A percentile compares a stretch with the other conserved stretches of the same genome.
phyloP scores from a whole-genome alignment of 768 basidiomycete species.

The Leucogyrophana mollusca region DNA sequence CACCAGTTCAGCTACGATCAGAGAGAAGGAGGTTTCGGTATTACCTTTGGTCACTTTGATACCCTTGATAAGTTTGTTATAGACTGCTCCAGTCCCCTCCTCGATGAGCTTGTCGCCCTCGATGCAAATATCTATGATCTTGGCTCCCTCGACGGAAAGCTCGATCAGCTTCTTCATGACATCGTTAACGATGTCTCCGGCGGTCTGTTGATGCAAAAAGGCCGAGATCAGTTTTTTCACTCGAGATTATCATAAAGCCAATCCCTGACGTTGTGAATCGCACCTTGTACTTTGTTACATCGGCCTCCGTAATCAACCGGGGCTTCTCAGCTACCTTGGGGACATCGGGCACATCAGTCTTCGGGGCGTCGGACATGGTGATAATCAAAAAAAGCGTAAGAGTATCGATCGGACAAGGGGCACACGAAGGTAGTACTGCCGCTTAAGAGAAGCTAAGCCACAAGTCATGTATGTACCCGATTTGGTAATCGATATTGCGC shows the following conservation, averaged over 20 bases:
- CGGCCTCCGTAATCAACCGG: constrained; percentile 60
- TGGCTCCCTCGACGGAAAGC: constrained; percentile 76
- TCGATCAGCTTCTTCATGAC: constrained; percentile 85
- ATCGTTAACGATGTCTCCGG: constrained; percentile 85
- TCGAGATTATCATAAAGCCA: constrained; percentile 1
- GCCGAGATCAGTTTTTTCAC: constrained; percentile 15
- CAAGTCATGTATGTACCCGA: constrained; percentile 16
- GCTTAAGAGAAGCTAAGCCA: too few species aligned
- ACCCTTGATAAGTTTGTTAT: constrained; percentile 89
- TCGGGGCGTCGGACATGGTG: constrained; percentile 64
- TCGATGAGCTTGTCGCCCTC: constrained; percentile 95
- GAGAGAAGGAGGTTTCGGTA: constrained; percentile 17
- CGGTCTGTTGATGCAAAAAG: constrained; percentile 49
- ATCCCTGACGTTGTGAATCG: constrained; percentile 12
- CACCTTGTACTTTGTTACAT: constrained; percentile 89
- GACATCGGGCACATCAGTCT: constrained; percentile 32
- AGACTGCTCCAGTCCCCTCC: constrained; percentile 78
- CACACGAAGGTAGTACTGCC: constrained; percentile 2
- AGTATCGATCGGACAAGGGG: constrained; percentile 5
- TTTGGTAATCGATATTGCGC: too few species aligned
- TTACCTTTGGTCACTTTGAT: constrained; percentile 85
- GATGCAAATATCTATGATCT: constrained; percentile 84
- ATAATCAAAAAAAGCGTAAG: constrained; percentile 3
- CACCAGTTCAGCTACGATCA: constrained; percentile 7
- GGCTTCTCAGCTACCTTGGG: constrained; percentile 47